These are phyloP conservation scores for Penicillium sp. DNA, from an alignment of 2,329 filamentous ascomycete species.

Conservation along the genomic window DNA sequence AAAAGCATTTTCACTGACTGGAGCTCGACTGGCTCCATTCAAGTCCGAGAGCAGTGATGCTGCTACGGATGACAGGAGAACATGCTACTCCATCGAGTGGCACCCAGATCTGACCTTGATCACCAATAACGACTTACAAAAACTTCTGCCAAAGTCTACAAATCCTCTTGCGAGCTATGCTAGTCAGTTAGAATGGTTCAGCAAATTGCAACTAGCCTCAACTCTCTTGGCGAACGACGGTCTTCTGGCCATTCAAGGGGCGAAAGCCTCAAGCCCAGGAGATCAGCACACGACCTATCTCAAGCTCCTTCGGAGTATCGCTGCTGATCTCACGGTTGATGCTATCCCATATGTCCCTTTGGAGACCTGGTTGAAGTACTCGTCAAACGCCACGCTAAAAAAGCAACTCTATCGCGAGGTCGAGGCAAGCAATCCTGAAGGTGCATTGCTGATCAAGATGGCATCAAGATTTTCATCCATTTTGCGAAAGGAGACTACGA, in stretches of 20 bases:
- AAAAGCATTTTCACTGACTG: background rate
- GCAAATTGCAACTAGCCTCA: background rate
- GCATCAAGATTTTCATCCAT: background rate
- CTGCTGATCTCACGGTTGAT: background rate
- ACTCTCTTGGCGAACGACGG: background rate
- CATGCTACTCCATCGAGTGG: background rate
- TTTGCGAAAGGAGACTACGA: background rate
- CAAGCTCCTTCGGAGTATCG: background rate
- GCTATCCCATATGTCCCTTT: background rate
- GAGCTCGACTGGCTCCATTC: background rate
- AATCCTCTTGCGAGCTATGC: background rate
- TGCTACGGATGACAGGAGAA: background rate
- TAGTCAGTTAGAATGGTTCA: background rate
- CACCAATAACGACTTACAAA: background rate
- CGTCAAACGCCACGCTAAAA: background rate
- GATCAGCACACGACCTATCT: background rate
- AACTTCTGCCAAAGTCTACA: background rate
- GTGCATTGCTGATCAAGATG: background rate
- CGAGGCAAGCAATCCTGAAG: background rate
- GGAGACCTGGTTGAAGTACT: background rate
- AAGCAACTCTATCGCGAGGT: background rate
- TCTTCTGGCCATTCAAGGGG: background rate
- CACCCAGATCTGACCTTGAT: background rate
- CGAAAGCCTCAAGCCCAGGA: background rate
- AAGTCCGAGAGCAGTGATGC: background rate